phyloP scores from a whole-genome alignment of 1,139 yeast species.

The Geotrichum phurueaensis region DNA sequence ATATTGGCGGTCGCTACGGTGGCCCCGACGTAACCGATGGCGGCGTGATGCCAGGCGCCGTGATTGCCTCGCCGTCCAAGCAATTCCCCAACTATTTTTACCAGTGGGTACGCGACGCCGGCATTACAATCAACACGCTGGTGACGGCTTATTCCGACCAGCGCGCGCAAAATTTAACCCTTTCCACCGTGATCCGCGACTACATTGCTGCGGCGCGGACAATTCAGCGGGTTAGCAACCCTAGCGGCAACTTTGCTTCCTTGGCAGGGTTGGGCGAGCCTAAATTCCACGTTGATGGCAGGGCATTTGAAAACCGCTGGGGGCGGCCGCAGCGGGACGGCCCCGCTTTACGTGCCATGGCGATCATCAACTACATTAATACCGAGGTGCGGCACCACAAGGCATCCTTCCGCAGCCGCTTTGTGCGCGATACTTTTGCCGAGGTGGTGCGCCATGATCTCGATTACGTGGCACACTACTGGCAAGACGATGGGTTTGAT shows the following conservation, averaged over 20 bases:
- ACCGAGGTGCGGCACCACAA: constrained; percentile 37
- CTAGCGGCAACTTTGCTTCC: constrained; percentile 56
- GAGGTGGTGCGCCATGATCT: constrained; percentile 64
- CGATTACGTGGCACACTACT: constrained; percentile 53
- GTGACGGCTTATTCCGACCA: constrained; percentile 47
- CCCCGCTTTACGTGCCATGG: constrained; percentile 71
- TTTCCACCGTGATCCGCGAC: constrained; percentile 43
- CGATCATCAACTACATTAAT: constrained; percentile 54
- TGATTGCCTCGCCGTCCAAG: constrained; percentile 78
- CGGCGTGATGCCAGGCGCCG: constrained; percentile 59
- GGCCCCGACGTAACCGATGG: constrained; percentile 26
- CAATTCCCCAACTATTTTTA: constrained; percentile 68
- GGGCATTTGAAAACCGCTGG: constrained; percentile 65
- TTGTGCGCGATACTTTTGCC: constrained; percentile 28
- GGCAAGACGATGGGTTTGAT: constrained; percentile 73
- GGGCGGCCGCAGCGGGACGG: constrained; percentile 97
- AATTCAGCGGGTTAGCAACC: constrained; percentile 62
- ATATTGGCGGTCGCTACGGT: constrained; percentile 52
- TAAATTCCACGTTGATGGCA: constrained; percentile 63
- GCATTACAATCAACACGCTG: constrained; percentile 68
- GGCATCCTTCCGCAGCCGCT: constrained; percentile 14
- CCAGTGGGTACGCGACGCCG: constrained; percentile 90
- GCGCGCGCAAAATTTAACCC: constrained; percentile 29
- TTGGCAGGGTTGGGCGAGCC: constrained; percentile 77
- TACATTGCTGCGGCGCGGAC: constrained; percentile 54